phyloP scores from a whole-genome alignment of 805 yeast species.

The Ogataea paradorogensis region DNA sequence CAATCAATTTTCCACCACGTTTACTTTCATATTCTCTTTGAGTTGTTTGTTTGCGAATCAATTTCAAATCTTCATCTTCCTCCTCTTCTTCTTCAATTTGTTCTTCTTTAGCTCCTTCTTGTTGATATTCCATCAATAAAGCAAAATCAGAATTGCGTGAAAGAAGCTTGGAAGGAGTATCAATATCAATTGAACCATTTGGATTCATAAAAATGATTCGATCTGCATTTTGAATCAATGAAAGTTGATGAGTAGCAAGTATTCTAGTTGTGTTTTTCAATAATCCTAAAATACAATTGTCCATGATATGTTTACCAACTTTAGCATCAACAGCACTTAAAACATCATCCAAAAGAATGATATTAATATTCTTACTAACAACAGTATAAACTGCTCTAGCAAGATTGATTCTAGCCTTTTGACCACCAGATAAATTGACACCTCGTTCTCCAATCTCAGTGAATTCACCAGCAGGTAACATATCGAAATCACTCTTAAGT shows the following conservation, averaged over 20 bases:
- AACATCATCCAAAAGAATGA: constrained; percentile 61
- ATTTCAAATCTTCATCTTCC: constrained; percentile 14
- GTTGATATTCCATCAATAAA: constrained; percentile 16
- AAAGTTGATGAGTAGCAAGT: constrained; percentile 81
- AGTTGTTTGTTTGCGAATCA: constrained; percentile 16
- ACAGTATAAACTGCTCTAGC: constrained; percentile 66
- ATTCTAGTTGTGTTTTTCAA: constrained; percentile 61
- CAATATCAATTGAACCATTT: constrained; percentile 59
- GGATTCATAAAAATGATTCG: constrained; percentile 65
- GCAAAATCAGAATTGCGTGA: not conserved
- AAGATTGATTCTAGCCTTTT: constrained; percentile 70
- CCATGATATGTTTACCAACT: constrained; percentile 55
- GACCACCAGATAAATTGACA: constrained; percentile 83
- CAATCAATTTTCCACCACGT: constrained; percentile 43
- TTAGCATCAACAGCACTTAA: constrained; percentile 73
- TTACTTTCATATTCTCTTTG: constrained; percentile 13
- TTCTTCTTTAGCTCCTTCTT: constrained; percentile 31
- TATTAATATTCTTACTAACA: constrained; percentile 41
- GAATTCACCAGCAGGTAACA: constrained; percentile 69
- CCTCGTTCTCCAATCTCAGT: constrained; percentile 88
- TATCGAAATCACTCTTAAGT: constrained; percentile 59
- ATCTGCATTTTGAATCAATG: constrained; percentile 67
- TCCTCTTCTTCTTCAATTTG: constrained; percentile 24
- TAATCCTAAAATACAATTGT: constrained; percentile 60
- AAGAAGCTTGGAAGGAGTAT: constrained; percentile 54